Percentiles rank a stretch among this genome's conserved stretches.
Conservation (phyloP, 331 rosid genomes). For the Rosa hybrid region DNA sequence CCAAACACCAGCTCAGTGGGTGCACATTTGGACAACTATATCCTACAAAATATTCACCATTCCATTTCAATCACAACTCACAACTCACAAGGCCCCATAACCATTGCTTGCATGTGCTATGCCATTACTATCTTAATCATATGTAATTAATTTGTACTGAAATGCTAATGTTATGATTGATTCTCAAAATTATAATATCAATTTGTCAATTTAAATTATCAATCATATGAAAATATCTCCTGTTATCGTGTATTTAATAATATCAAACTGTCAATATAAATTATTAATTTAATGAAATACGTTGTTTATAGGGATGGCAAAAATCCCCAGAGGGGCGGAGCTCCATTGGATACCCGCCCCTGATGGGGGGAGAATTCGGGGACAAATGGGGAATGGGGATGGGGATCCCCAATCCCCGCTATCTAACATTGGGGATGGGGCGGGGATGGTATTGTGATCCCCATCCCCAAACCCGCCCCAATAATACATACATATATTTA, state of each 20-base stretch:
- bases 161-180: not conserved
- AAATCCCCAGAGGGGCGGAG: no score
- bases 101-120: not conserved
- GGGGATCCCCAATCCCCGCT: no score
- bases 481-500: no score
- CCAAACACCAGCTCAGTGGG: constrained; percentile 25
- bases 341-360: no score
- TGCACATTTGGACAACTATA: constrained; percentile 17
- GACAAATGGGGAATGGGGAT: no score
- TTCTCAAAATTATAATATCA: not conserved
- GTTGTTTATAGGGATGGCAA: no score
- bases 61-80: not conserved
- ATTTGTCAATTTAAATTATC: not conserved
- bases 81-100: not conserved
- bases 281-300: no score
- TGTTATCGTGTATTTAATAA: not conserved
- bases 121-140: not conserved
- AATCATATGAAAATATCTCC: not conserved
- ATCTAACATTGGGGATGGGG: no score
- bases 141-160: not conserved
- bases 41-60: not conserved
- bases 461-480: no score
- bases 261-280: not conserved
- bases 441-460: no score
- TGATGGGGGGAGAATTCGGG: no score